phyloP scores from a whole-genome alignment of 345 rosid genomes.

The Aquilaria sinensis region DNA sequence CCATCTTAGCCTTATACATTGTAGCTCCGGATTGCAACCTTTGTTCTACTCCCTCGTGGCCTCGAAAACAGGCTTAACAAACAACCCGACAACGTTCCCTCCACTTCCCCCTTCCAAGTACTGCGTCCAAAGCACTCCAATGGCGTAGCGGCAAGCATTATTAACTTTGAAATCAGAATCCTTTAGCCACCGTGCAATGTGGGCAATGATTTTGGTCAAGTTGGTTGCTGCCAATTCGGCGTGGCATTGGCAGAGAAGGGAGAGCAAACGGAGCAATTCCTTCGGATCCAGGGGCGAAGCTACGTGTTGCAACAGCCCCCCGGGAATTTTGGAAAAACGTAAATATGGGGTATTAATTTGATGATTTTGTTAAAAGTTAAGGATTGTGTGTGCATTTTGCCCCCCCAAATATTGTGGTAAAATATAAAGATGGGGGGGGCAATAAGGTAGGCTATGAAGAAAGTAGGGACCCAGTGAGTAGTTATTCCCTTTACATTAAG shows the following conservation, averaged over 20 bases:
- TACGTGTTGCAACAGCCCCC: no score
- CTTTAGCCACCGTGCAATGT: slow-evolving; percentile 67
- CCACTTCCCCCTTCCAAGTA: slow-evolving; percentile 50
- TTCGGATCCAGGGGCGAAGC: no score
- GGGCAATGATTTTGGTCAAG: slow-evolving; percentile 60
- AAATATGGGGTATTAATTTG: no score
- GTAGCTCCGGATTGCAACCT: slow-evolving; percentile 90
- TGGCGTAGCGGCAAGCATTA: slow-evolving; percentile 87
- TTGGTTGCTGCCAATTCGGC: slow-evolving; percentile 62
- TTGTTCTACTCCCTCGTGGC: slow-evolving; percentile 98
- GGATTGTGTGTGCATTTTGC: no score
- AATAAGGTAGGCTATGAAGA: no score
- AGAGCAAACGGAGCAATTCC: slow-evolving; percentile 70
- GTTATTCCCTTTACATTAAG: no score
- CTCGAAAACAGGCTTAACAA: slow-evolving; percentile 83
- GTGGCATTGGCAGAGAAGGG: slow-evolving; percentile 50
- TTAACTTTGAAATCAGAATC: slow-evolving; percentile 89
- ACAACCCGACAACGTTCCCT: slow-evolving; percentile 55
- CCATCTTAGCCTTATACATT: slow-evolving; percentile 83
- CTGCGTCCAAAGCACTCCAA: slow-evolving; percentile 60
- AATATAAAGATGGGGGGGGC: no score
- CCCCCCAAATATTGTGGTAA: no score
- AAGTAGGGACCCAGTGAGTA: no score
- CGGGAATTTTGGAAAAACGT: no score
- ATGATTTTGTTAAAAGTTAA: no score